These are phyloP conservation scores for Amylostereum areolatum DNA, from an alignment of 1,284 basidiomycete genomes.

Conservation along the genomic window DNA sequence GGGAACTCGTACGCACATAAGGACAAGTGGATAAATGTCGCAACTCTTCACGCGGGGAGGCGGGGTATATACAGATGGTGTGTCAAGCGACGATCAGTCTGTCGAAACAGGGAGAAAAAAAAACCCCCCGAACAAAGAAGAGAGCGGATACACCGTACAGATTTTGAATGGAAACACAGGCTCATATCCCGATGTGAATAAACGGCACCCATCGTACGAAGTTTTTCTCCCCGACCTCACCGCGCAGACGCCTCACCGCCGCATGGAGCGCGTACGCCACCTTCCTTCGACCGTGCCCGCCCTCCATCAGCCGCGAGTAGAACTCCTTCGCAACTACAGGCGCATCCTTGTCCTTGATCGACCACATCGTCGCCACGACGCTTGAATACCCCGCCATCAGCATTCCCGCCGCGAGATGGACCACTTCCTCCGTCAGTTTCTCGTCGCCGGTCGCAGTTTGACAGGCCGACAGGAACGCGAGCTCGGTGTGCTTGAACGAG, in stretches of 20 bases:
- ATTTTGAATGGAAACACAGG: not conserved
- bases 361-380: conserved; percentile 21
- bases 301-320: conserved; percentile 2
- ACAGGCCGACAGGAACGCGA: conserved; percentile 20
- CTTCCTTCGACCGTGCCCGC: not conserved
- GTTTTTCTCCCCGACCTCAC: conserved; percentile 9
- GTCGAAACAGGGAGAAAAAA: too few species aligned
- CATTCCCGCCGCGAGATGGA: conserved; percentile 22
- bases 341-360: conserved; percentile 12
- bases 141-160: too few species aligned
- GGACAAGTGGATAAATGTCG: too few species aligned
- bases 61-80: too few species aligned
- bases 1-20: too few species aligned
- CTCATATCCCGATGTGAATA: conserved; percentile 21
- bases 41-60: too few species aligned
- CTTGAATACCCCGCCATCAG: conserved; percentile 16
- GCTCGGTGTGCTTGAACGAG: too few species aligned
- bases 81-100: too few species aligned
- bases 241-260: conserved; percentile 16
- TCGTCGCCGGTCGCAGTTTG: conserved; percentile 17
- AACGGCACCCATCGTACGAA: conserved; percentile 22
- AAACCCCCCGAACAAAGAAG: too few species aligned
- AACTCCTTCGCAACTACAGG: conserved; percentile 10
- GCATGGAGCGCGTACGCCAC: conserved; percentile 4
- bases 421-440: conserved; percentile 15